Evolutionary conservation across 345 rosid genomes (phyloP).

Genomic region (Anacardium occidentale): DNA sequence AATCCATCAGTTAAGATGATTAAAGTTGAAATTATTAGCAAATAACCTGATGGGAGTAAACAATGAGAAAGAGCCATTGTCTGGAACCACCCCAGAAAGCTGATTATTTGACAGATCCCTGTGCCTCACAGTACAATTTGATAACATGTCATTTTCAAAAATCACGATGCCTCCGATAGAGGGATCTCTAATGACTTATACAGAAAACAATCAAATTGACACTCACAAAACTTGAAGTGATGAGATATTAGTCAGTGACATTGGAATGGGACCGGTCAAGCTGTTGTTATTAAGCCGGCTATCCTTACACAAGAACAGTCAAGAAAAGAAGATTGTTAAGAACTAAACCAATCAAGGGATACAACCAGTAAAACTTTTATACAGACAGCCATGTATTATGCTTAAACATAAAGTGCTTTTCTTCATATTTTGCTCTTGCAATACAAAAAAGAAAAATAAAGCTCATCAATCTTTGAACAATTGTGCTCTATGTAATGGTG

Average conservation of each 20-base stretch:
- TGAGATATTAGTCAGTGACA: conserved; percentile 34
- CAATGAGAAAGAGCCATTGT: conserved; percentile 22
- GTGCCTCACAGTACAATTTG: neutral
- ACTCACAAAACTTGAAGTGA: conserved; percentile 40
- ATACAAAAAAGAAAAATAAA: neutral
- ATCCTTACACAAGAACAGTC: conserved; percentile 27
- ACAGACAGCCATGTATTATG: neutral
- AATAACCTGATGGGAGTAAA: conserved; percentile 38
- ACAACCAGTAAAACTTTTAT: neutral
- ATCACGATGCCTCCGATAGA: too few species aligned
- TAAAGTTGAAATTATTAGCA: neutral
- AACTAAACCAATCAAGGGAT: conserved; percentile 12
- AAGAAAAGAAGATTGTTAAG: conserved; percentile 19
- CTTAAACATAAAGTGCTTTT: neutral
- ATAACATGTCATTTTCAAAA: too few species aligned
- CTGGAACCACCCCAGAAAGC: conserved; percentile 39
- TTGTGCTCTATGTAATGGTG: neutral
- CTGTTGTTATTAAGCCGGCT: conserved; percentile 50
- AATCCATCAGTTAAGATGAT: too few species aligned
- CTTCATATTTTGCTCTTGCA: neutral
- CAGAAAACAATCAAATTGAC: conserved; percentile 6
- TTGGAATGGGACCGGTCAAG: conserved; percentile 36
- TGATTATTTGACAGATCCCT: conserved; percentile 46
- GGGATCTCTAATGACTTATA: too few species aligned
- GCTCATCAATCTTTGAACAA: neutral